Conservation (phyloP, 805 yeast genomes). For the Barnettozyma sp. region DNA sequence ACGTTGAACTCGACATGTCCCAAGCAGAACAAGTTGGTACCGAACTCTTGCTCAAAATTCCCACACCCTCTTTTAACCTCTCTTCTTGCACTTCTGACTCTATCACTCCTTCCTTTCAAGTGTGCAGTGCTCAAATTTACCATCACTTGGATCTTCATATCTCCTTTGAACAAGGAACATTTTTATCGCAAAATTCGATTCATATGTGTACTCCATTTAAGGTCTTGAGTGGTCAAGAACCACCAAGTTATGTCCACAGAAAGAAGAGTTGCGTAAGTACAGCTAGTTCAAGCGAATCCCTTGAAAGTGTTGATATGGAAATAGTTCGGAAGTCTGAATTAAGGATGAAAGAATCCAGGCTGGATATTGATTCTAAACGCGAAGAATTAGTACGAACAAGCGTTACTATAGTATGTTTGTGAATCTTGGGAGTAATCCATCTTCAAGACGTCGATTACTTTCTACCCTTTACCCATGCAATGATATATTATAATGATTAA, state of each 20-base stretch:
- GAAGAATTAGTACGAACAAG: not conserved
- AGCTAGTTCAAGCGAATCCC: not conserved
- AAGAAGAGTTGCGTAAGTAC: constrained; percentile 1
- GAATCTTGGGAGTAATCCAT: too few relatives aligned
- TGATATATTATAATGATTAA: too few relatives aligned
- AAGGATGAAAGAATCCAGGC: not conserved
- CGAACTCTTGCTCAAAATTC: not conserved
- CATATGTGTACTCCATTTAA: not conserved
- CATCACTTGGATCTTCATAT: not conserved
- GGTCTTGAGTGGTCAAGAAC: constrained; percentile 2
- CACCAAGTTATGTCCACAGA: constrained; percentile 2
- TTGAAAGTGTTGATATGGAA: not conserved
- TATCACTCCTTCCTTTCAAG: not conserved
- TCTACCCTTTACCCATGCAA: too few relatives aligned
- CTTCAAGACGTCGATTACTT: too few relatives aligned
- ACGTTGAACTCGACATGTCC: not conserved
- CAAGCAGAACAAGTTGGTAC: not conserved
- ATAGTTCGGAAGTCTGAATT: not conserved
- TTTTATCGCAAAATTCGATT: not conserved
- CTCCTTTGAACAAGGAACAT: not conserved
- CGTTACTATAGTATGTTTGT: too few relatives aligned
- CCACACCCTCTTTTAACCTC: not conserved
- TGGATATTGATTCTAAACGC: not conserved
- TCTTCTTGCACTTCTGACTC: not conserved
- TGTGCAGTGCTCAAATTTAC: not conserved